phyloP scores from a whole-genome alignment of 176 grass and related monocot genomes.

The Oryza australiensis region DNA sequence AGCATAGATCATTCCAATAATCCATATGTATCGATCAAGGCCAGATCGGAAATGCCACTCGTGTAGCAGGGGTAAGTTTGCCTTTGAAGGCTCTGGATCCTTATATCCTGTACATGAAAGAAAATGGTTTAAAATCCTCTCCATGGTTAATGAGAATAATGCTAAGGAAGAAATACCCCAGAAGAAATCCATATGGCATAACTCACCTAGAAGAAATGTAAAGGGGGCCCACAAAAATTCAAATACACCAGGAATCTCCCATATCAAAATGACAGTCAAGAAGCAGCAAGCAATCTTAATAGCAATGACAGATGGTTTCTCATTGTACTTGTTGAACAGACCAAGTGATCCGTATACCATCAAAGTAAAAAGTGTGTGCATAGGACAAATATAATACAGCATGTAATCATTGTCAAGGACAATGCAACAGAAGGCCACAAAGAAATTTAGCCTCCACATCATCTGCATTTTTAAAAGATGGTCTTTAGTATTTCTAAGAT shows the following conservation, averaged over 20 bases:
- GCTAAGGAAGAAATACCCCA: neutral
- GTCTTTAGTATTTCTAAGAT: neutral
- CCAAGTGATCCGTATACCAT: constrained; percentile 96
- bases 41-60: constrained; percentile 98
- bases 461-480: constrained; percentile 53
- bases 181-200: too few relatives aligned
- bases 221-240: constrained; percentile 81
- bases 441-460: constrained; percentile 91
- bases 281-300: constrained; percentile 81
- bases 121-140: constrained; percentile 2
- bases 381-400: constrained; percentile 88
- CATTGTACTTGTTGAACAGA: constrained; percentile 95
- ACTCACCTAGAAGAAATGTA: constrained; percentile 82
- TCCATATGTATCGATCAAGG: constrained; percentile 98
- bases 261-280: constrained; percentile 82
- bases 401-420: constrained; percentile 84
- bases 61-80: constrained; percentile 69
- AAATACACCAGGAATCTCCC: constrained; percentile 92
- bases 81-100: constrained; percentile 83
- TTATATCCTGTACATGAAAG: constrained; percentile 61
- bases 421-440: constrained; percentile 80
- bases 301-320: constrained; percentile 77
- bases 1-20: constrained; percentile 99
- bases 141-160: constrained; percentile 15
- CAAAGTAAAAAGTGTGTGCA: constrained; percentile 83